Conservation (phyloP, 208 protist species). For the Leishmania guyanensis region DNA sequence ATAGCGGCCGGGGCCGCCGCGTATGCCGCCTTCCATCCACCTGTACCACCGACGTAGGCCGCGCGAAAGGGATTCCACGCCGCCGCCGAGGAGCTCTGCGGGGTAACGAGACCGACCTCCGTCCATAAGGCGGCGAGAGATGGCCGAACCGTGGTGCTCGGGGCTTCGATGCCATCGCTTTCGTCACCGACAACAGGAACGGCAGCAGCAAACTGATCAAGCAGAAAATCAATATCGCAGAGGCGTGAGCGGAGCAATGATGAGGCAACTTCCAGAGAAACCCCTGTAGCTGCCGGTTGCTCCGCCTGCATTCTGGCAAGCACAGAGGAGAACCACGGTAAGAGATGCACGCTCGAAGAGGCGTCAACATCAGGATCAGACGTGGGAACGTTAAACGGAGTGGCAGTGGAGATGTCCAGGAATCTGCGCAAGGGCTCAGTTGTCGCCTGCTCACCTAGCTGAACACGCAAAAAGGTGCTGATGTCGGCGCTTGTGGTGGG, state of each 20-base stretch:
- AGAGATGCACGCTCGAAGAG: neutral
- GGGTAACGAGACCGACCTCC: slow-evolving; percentile 3
- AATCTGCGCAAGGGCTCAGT: neutral
- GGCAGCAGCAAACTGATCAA: slow-evolving; percentile 8
- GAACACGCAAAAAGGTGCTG: neutral
- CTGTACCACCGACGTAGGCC: neutral
- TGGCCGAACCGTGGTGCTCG: neutral
- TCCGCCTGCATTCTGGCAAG: neutral
- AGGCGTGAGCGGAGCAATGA: slow-evolving; percentile 1
- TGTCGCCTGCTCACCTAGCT: slow-evolving; percentile 3
- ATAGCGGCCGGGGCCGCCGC: slow-evolving; percentile 11
- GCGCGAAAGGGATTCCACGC: slow-evolving; percentile 13
- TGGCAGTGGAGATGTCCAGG: neutral
- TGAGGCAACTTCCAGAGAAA: slow-evolving; percentile 1
- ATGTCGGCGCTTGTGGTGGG: neutral
- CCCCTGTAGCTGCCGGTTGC: neutral
- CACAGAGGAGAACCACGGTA: slow-evolving; percentile 4
- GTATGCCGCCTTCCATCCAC: slow-evolving; percentile 17
- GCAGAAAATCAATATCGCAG: slow-evolving; percentile 1
- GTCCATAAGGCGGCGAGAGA: slow-evolving; percentile 12
- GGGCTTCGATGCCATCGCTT: neutral
- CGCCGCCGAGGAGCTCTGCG: neutral
- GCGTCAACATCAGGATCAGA: neutral
- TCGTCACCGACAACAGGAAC: neutral
- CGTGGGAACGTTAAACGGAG: neutral